These are phyloP conservation scores for Sporobolus alterniflorus DNA, from an alignment of 202 grass and related monocot genomes.

Conservation along the genomic window DNA sequence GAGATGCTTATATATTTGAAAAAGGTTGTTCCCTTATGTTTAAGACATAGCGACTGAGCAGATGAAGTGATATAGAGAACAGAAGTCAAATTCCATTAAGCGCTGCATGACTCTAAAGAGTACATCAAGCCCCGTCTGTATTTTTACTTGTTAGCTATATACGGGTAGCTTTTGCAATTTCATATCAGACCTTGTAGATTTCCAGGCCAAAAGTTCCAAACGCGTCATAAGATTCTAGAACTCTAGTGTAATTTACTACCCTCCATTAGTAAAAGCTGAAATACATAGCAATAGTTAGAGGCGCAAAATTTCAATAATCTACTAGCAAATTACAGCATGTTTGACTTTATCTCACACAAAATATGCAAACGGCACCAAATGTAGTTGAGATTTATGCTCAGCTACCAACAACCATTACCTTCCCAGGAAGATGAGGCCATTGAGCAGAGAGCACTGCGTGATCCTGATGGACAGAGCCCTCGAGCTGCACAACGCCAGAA, in stretches of 20 bases:
- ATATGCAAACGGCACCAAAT: background rate
- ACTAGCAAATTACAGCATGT: background rate
- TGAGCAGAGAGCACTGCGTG: constrained; percentile 92
- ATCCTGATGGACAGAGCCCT: constrained; percentile 69
- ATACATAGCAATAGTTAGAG: background rate
- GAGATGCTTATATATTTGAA: background rate
- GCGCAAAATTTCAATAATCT: background rate
- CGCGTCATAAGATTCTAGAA: background rate
- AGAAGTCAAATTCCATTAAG: constrained; percentile 6
- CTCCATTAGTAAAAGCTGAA: background rate
- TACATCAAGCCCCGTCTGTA: background rate
- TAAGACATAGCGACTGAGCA: background rate
- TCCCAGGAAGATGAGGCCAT: constrained; percentile 90
- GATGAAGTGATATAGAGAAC: constrained; percentile 1
- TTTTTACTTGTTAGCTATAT: background rate
- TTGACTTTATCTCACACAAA: background rate
- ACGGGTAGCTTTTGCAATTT: background rate
- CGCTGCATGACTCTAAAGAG: background rate
- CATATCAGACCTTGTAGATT: background rate
- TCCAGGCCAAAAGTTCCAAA: background rate
- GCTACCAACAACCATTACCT: constrained; percentile 52
- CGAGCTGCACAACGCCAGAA: constrained; percentile 52
- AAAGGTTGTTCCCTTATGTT: background rate
- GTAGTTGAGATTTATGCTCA: background rate
- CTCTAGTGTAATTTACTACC: background rate